phyloP scores from a whole-genome alignment of 345 rosid species.

The Citrus glauca region DNA sequence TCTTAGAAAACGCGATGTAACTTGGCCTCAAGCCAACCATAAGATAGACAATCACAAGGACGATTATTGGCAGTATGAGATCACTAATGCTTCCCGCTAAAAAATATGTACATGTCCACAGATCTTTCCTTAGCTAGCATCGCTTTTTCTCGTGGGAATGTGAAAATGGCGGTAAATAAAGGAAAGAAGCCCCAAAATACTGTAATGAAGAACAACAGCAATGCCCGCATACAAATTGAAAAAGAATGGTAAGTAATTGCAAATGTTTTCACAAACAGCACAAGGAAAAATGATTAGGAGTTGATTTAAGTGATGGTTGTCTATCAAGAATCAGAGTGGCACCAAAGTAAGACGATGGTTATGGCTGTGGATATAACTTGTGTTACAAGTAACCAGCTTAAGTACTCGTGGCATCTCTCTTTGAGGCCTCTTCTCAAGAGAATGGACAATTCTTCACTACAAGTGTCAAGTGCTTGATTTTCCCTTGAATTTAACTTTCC shows the following conservation, averaged over 20 bases:
- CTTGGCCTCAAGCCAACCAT: slow-evolving; percentile 27
- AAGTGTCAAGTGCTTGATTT: slow-evolving; percentile 27
- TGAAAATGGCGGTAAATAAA: slow-evolving; percentile 29
- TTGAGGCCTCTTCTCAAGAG: slow-evolving; percentile 24
- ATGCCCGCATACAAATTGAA: slow-evolving; percentile 18
- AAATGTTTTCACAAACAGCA: neutral
- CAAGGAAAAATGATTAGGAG: too few relatives aligned
- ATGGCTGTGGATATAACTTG: slow-evolving; percentile 29
- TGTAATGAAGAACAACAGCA: slow-evolving; percentile 34
- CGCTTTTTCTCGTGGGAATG: slow-evolving; percentile 33
- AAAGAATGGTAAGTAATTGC: neutral
- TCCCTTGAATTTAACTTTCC: neutral
- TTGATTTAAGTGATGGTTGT: neutral
- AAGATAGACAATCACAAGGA: slow-evolving; percentile 24
- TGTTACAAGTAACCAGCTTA: slow-evolving; percentile 18
- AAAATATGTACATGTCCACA: slow-evolving; percentile 33
- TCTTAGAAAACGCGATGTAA: slow-evolving; percentile 19
- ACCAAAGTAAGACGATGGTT: slow-evolving; percentile 26
- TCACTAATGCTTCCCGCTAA: slow-evolving; percentile 25
- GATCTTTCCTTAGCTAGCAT: slow-evolving; percentile 37
- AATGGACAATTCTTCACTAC: slow-evolving; percentile 30
- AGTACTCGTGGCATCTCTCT: slow-evolving; percentile 29
- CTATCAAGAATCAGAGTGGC: slow-evolving; percentile 29
- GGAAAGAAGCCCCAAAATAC: slow-evolving; percentile 38
- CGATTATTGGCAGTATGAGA: slow-evolving; percentile 23